Evolutionary conservation across 176 grass and related monocot species (phyloP), one percentile per base, ranked within the genome.

Genomic region (Phoenix dactylifera): DNA sequence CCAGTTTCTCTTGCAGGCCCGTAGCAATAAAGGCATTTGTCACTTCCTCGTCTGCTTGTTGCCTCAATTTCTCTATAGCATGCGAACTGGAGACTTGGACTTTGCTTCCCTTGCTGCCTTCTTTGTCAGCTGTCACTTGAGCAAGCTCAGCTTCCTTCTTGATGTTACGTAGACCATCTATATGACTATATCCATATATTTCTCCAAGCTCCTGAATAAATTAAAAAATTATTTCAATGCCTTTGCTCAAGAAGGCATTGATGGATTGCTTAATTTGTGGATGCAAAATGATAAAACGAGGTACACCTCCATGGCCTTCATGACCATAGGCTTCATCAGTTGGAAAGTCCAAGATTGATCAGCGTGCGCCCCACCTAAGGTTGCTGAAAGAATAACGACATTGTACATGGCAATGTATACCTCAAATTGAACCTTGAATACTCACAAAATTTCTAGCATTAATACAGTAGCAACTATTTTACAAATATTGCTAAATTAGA

Each of bases 341-440:
- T 75, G 58, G 16, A 65, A 74, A 66, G 78, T 68, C 61, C 62
- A 69, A 54, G 54, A 39, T 69, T 58, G 79, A 30, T 81, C 79
- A 19, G 26, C 51, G 25, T 81, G 79, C 16, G 79, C 72, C 70
- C 72, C 72, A 64, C 79, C 79, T 60, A 81, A 56, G 72, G 79
- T 63, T 81, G 72, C 72, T 71, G 66, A 32, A 7, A 49, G 15
- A 59, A 69, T 62, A 52, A 26, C 1, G 26, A 57, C 48, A 26
- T 71, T 22, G 59, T 18, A 44, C 28, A 26, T 18, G 16, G 16
- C 62, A 22, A 67, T 35, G 32, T 35, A 35, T 9, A 7, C 9
- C 1, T 35, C 32, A 9, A 35, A 10, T 7, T 9, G 9, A 35
- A 35, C 6, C 32, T 35, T 9, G 7, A 35, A 28, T 28, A 28